These are phyloP conservation scores for Colletotrichum tofieldiae DNA, from an alignment of 2,329 filamentous ascomycete genomes.

Conservation along the genomic window DNA sequence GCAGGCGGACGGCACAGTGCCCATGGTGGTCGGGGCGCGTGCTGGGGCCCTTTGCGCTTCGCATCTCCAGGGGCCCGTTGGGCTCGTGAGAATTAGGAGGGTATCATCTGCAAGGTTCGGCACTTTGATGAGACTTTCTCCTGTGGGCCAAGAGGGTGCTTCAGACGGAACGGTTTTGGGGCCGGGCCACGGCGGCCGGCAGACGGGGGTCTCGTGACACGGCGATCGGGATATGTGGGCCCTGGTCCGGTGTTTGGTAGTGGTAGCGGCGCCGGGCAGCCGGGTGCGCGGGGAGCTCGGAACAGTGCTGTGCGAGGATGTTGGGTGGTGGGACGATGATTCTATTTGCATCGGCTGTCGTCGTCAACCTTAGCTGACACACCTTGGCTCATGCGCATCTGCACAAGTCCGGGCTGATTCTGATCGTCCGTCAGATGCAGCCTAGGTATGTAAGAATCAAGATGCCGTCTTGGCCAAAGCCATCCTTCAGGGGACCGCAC, in stretches of 20 bases:
- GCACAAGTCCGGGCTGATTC: background rate
- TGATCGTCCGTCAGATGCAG: slow-evolving; percentile 9
- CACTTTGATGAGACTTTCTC: slow-evolving; percentile 35
- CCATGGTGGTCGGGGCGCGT: slow-evolving; percentile 26
- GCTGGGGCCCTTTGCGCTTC: slow-evolving; percentile 14
- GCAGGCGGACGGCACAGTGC: slow-evolving; percentile 26
- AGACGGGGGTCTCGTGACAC: background rate
- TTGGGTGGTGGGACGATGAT: background rate
- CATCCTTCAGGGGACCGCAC: background rate
- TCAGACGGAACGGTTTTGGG: slow-evolving; percentile 10
- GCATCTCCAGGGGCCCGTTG: slow-evolving; percentile 24
- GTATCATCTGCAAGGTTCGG: slow-evolving; percentile 41
- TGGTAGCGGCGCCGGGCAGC: slow-evolving; percentile 1
- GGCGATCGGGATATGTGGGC: slow-evolving; percentile 23
- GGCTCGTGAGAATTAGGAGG: slow-evolving; percentile 11
- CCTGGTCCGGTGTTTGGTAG: background rate
- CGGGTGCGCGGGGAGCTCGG: background rate
- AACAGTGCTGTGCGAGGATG: background rate
- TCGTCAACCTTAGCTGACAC: background rate
- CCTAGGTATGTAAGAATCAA: slow-evolving; percentile 3
- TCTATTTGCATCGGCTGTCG: background rate
- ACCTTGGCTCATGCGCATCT: background rate
- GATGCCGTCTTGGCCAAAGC: slow-evolving; percentile 21
- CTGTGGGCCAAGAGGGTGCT: slow-evolving; percentile 11
- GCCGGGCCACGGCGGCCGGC: background rate